These are phyloP conservation scores for Fraxinus latifolia DNA, from an alignment of 305 asterid genomes.

Conservation along the genomic window DNA sequence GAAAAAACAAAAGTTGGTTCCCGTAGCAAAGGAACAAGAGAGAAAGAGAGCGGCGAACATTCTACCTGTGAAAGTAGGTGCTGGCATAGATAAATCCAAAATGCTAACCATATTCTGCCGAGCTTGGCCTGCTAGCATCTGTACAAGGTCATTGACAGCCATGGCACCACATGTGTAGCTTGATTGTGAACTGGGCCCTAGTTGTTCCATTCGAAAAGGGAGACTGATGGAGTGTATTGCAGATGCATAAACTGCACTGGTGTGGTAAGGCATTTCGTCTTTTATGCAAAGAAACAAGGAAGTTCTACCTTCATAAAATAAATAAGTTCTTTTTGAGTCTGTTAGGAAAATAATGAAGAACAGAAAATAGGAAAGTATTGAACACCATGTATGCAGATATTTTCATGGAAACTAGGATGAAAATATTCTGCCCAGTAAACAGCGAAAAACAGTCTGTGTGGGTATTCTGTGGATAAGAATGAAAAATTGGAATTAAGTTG, in stretches of 20 bases:
- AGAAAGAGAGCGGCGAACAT: not conserved
- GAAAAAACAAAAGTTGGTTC: not conserved
- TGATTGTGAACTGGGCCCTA: slow-evolving; percentile 58
- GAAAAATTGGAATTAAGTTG: not conserved
- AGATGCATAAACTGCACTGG: slow-evolving; percentile 88
- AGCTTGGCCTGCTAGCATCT: slow-evolving; percentile 71
- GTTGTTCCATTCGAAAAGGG: slow-evolving; percentile 77
- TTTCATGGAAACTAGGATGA: not conserved
- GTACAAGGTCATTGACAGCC: slow-evolving; percentile 53
- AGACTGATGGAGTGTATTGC: slow-evolving; percentile 80
- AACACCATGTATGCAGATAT: not conserved
- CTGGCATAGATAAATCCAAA: slow-evolving; percentile 75
- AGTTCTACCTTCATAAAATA: slow-evolving; percentile 49
- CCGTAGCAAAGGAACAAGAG: not conserved
- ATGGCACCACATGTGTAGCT: slow-evolving; percentile 54
- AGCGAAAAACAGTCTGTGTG: not conserved
- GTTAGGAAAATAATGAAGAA: not conserved
- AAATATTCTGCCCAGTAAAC: not conserved
- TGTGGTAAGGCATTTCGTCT: slow-evolving; percentile 68
- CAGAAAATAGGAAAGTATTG: not conserved
- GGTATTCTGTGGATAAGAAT: not conserved
- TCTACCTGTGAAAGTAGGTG: slow-evolving; percentile 67
- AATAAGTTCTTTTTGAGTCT: not conserved
- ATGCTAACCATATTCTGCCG: slow-evolving; percentile 64
- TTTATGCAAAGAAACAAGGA: slow-evolving; percentile 56